Evolutionary conservation across 2,329 filamentous ascomycete species (phyloP).

Genomic region (Decorospora gaudefroyi): DNA sequence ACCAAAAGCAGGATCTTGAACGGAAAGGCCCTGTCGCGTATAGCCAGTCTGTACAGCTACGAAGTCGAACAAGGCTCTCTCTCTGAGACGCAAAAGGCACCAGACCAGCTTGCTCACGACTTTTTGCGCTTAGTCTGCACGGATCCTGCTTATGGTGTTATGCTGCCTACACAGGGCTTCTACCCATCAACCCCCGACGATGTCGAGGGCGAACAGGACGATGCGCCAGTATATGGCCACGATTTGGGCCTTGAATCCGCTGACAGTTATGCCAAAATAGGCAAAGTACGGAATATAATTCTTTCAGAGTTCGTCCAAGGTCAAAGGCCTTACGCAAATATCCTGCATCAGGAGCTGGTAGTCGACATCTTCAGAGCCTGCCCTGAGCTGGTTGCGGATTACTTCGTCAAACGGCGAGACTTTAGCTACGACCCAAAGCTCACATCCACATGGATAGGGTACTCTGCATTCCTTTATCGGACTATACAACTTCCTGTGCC

Average conservation of each 20-base stretch:
- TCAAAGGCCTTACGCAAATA: constrained; percentile 80
- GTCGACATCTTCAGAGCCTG: constrained; percentile 77
- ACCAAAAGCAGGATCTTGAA: constrained; percentile 78
- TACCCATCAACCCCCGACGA: constrained; percentile 74
- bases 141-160: constrained; percentile 69
- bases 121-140: constrained; percentile 79
- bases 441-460: constrained; percentile 92
- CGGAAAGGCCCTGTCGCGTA: constrained; percentile 70
- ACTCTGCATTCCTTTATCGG: constrained; percentile 84
- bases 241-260: constrained; percentile 71
- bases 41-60: constrained; percentile 53
- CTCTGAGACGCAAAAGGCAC: constrained; percentile 54
- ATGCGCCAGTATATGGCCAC: constrained; percentile 55
- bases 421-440: constrained; percentile 91
- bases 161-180: constrained; percentile 78
- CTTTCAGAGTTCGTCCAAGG: constrained; percentile 78
- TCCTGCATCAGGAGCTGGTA: constrained; percentile 79
- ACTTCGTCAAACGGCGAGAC: constrained; percentile 74
- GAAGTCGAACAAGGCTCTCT: constrained; percentile 55
- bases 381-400: constrained; percentile 86
- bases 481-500: constrained; percentile 77
- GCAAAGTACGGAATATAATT: constrained; percentile 77
- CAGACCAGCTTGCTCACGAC: constrained; percentile 72
- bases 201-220: constrained; percentile 50
- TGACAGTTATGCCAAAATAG: constrained; percentile 69